Evolutionary conservation across 2,329 filamentous ascomycete species (phyloP).

Genomic region (Calonectria pseudoreteaudii): DNA sequence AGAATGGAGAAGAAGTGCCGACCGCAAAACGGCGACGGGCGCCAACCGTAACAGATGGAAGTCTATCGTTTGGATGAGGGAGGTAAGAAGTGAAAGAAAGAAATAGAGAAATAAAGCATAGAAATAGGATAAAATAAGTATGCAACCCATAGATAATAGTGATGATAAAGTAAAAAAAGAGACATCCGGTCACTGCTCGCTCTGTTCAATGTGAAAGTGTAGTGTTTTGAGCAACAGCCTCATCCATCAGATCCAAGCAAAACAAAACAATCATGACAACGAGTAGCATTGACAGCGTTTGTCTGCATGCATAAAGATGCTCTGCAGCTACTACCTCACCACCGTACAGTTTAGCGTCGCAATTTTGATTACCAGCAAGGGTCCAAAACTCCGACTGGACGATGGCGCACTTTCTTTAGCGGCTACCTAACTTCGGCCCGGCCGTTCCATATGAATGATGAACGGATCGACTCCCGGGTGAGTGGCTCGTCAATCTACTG

Average conservation of each 20-base stretch:
- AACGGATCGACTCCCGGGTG: not conserved
- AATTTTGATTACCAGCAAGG: not conserved
- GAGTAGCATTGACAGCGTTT: too few species aligned
- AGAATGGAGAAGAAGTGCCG: not conserved
- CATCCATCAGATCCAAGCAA: not conserved
- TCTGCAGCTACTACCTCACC: not conserved
- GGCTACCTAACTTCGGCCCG: not conserved
- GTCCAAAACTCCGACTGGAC: not conserved
- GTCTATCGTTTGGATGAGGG: not conserved
- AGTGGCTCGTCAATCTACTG: not conserved
- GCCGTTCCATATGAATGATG: not conserved
- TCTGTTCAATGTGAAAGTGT: too few species aligned
- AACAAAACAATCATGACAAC: not conserved
- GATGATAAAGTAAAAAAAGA: not conserved
- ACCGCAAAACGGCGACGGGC: not conserved
- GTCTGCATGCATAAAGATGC: not conserved
- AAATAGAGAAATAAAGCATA: too few species aligned
- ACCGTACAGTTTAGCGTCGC: not conserved
- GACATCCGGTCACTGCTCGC: too few species aligned
- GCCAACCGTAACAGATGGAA: not conserved
- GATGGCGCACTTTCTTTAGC: not conserved
- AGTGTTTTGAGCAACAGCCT: not conserved
- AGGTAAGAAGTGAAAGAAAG: not conserved
- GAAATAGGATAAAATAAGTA: not conserved
- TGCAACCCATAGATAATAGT: too few species aligned